phyloP scores from a whole-genome alignment of 2,329 filamentous ascomycete genomes.

The Xylogone sp. region DNA sequence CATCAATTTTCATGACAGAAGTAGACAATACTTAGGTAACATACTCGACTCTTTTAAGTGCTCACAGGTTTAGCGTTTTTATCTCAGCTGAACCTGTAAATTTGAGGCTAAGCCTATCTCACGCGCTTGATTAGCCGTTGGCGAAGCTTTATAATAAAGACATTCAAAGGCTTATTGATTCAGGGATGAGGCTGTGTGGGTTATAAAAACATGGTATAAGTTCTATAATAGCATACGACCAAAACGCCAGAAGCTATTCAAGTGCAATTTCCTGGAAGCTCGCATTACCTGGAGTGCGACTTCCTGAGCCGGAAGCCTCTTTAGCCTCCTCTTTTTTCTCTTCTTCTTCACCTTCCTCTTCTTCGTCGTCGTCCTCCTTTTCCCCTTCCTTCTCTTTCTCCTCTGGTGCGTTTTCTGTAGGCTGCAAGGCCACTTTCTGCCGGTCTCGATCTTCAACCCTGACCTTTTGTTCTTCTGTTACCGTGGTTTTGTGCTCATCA shows the following conservation, averaged over 20 bases:
- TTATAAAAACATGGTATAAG: neutral
- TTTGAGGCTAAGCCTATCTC: no score
- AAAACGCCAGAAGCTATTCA: constrained; percentile 27
- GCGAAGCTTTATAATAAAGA: neutral
- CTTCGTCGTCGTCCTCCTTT: constrained; percentile 30
- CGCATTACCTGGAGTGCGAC: constrained; percentile 48
- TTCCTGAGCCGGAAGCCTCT: constrained; percentile 19
- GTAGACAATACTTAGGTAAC: no score
- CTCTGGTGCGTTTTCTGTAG: constrained; percentile 23
- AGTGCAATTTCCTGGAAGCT: constrained; percentile 63
- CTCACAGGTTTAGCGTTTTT: no score
- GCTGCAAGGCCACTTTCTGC: constrained; percentile 49
- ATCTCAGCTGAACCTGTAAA: no score
- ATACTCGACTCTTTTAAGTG: no score
- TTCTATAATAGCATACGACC: constrained; percentile 13
- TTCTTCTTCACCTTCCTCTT: constrained; percentile 23
- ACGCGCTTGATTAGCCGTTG: no score
- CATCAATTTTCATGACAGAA: no score
- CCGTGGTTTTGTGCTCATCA: constrained; percentile 24
- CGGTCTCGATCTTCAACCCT: constrained; percentile 51
- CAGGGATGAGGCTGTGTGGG: no score
- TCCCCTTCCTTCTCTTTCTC: constrained; percentile 29
- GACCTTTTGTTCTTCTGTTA: constrained; percentile 51
- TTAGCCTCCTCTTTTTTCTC: constrained; percentile 4
- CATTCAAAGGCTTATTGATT: neutral